phyloP scores from a whole-genome alignment of 345 rosid genomes.

The Reutealis trisperma region DNA sequence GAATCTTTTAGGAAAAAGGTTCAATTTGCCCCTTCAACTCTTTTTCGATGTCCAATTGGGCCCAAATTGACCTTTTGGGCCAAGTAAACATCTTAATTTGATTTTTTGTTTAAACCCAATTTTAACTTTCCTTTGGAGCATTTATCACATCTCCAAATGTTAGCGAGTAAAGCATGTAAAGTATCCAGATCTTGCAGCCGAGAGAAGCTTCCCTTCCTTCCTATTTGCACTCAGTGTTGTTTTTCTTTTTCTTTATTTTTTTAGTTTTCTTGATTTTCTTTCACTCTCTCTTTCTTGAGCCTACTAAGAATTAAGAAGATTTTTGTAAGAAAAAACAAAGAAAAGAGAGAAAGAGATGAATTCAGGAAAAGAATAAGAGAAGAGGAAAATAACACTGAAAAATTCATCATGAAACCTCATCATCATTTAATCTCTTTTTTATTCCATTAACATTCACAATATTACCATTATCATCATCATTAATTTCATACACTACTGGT shows the following conservation, averaged over 20 bases:
- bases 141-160: too few species aligned
- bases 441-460: constrained; percentile 1
- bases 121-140: too few species aligned
- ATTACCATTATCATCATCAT: constrained; percentile 6
- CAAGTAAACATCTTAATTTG: too few species aligned
- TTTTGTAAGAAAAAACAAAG: neutral
- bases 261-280: too few species aligned
- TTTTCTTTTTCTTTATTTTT: constrained; percentile 4
- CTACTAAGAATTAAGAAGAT: neutral
- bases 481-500: neutral
- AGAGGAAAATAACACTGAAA: constrained; percentile 33
- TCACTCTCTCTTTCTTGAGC: constrained; percentile 17
- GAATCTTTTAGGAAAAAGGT: too few species aligned
- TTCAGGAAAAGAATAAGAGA: constrained; percentile 30
- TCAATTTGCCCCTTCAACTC: too few species aligned
- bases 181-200: constrained; percentile 71
- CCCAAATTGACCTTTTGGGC: too few species aligned
- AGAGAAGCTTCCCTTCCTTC: constrained; percentile 54
- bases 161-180: constrained; percentile 36
- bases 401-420: constrained; percentile 59
- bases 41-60: too few species aligned
- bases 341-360: constrained; percentile 51
- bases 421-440: constrained; percentile 32
- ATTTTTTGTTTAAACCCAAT: too few species aligned
- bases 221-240: neutral